Base-by-base conservation (phyloP, 495 filamentous ascomycete species). In the Neohortaea acidophila region DNA sequence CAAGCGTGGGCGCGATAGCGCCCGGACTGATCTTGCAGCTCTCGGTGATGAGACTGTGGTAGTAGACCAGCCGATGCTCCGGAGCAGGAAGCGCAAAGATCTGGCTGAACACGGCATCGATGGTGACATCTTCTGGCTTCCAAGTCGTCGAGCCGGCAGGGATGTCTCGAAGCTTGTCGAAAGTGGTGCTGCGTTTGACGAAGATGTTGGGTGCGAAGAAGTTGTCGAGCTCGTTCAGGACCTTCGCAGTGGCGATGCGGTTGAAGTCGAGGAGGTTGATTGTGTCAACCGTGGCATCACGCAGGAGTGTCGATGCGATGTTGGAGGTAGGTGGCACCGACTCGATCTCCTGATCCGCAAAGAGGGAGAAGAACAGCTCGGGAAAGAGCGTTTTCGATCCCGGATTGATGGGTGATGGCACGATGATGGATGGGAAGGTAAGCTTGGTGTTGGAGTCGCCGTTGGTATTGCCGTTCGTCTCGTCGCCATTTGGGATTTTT, bases 41-140 rank as follows among this genome's bases (percentile, higher is more conserved):
- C 60, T 96, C 87, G 0, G 86, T 96, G 22, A 99, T 71, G 4
- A 96, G 74, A 2, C 85, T 76, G 54, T 99, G 91, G 57, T 93
- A 96, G 51, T 94, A 99, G 8, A 94, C 82, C 2, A 94, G 65
- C 57, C 93, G 94, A 61, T 96, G 89, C 58, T 89, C 81, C 1
- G 89, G 76, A 11, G 68, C 68, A 10, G 89, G 89, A 21, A 99
- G 69, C 49, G 79, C 79, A 54, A 91, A 84, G 12, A 99, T 61
- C 59, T 94, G 87, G 1, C 84, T 91, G 57, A 96, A 96, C 21
- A 96, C 82, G 12, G 87, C 87, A 60, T 99, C 89, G 10, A 99
- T 84, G 10, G 84, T 83, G 30, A 96, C 81, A 61, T 99, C 89
- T 63, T 99, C 91, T 0, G 89, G 84, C 58, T 99, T 99, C 91